Base-by-base conservation (phyloP, 23 red algal genomes). In the Porphyridium purpureum region DNA sequence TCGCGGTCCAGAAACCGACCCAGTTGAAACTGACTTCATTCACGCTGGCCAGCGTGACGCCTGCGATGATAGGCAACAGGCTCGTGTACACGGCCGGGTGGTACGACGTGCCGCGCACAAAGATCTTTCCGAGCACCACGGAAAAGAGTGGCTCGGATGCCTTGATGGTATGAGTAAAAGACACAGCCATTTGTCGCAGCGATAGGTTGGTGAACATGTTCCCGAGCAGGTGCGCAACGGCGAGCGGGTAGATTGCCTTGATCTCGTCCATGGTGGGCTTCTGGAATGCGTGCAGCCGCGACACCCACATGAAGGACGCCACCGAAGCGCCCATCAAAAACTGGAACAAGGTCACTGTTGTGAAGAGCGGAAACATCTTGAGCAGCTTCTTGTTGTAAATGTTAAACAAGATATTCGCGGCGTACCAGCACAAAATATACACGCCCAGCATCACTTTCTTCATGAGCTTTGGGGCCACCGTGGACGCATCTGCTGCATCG, bases 111-210 rank as follows among this genome's bases (percentile, higher is more conserved):
- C 72, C 72, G 7, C 59, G 72, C 27, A 78, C 8, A 28, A 78
- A 78, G 11, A 78, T 52, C 54, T 78, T 78, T 14, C 59, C 38
- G 17, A 78, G 38, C 7, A 59, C 63, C 29, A 78, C 72, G 1
- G 72, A 78, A 19, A 78, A 78, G 40, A 78, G 66, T 8, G 72
- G 72, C 34, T 78, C 72, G 1, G 40, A 41, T 2, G 72, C 72
- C 46, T 78, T 78, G 26, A 78, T 27, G 22, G 57, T 61, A 40
- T 78, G 72, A 0, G 72, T 78, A 24, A 78, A 67, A 29, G 41
- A 52, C 8, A 78, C 72, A 1, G 72, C 72, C 35, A 78, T 67
- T 14, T 69, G 61, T 2, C 72, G 72, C 19, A 78, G 59, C 1
- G 52, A 59, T 0, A 69, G 31, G 63, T 78, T 78, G 25, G 72